These are phyloP conservation scores for Bipolaris zeicola DNA, from an alignment of 2,329 filamentous ascomycete species.

Conservation along the genomic window DNA sequence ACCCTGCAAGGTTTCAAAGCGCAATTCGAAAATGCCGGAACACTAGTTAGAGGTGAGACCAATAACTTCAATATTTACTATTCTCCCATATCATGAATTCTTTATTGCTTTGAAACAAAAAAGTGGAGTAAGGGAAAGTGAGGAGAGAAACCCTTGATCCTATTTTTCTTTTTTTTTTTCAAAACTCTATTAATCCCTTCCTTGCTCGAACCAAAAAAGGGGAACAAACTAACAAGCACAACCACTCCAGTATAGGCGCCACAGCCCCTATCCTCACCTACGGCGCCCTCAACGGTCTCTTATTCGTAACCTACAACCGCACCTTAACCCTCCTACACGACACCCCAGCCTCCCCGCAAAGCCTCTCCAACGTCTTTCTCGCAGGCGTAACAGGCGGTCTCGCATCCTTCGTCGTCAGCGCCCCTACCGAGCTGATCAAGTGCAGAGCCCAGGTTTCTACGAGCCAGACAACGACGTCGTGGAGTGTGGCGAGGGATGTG, in stretches of 20 bases:
- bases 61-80: too few species aligned
- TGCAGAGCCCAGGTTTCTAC: conserved; percentile 77
- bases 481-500: conserved; percentile 67
- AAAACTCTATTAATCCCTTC: too few species aligned
- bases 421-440: conserved; percentile 90
- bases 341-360: conserved; percentile 36
- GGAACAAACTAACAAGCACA: not conserved
- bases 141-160: too few species aligned
- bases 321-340: conserved; percentile 67
- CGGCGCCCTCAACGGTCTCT: conserved; percentile 85
- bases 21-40: conserved; percentile 46
- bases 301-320: conserved; percentile 90
- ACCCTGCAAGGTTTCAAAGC: conserved; percentile 24
- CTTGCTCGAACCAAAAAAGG: not conserved
- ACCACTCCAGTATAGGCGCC: conserved; percentile 60
- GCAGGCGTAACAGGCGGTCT: conserved; percentile 83
- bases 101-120: not conserved
- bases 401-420: conserved; percentile 82
- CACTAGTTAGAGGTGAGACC: conserved; percentile 44
- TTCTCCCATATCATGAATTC: not conserved
- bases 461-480: conserved; percentile 56
- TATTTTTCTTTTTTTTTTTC: too few species aligned
- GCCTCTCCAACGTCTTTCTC: conserved; percentile 72
- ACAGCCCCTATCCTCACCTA: conserved; percentile 88
- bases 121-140: not conserved